Evolutionary conservation across 2,329 filamentous ascomycete species (phyloP), one percentile per base, ranked within the genome.

Genomic region (Neopestalotiopsis clavispora): DNA sequence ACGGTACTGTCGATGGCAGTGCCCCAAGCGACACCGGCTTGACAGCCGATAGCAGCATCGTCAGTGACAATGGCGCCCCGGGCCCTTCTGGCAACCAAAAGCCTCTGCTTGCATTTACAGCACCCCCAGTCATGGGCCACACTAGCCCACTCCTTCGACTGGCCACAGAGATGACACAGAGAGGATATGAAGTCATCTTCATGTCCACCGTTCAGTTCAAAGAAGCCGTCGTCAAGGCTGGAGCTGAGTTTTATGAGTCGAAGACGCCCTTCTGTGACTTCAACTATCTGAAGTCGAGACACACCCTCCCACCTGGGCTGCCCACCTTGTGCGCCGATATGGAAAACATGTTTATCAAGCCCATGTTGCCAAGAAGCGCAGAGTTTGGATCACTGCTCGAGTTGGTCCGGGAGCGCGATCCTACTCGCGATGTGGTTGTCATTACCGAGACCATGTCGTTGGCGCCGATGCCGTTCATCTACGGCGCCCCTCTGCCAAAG

Each of bases 401-500:
- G 49, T 58, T 73, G 32, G 65, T 74, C 67, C 71, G 72, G 1
- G 71, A 74, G 4, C 70, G 73, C 2, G 72, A 80, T n/a, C 74
- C 75, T 3, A 61, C 59, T 1, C 75, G 77, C 34, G 74, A 78
- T 10, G 75, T 82, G 40, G 73, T 82, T 4, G 72, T 78, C 23
- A 40, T 82, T 4, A 75, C 72, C 62, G 81, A 82, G 56, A 68
- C 73, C 12, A 65, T 74, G 3, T 78, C 78, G 57, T 69, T 73
- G 64, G 78, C 79, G 0, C 67, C 74, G 13, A 65, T 78, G n/a
- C 79, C 80, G 0, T 76, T 77, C 40, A 71, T 69, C 1, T 67
- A 72, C 10, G 77, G 78, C 0, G 57, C 72, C 2, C 72, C 75
- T 2, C 65, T 72, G 73, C 77, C 60, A 65, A 71, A 20, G 71